Evolutionary conservation across 179 eudicot genomes (phyloP), one percentile per base, ranked within the genome.

Genomic region (Spergularia azorica): DNA sequence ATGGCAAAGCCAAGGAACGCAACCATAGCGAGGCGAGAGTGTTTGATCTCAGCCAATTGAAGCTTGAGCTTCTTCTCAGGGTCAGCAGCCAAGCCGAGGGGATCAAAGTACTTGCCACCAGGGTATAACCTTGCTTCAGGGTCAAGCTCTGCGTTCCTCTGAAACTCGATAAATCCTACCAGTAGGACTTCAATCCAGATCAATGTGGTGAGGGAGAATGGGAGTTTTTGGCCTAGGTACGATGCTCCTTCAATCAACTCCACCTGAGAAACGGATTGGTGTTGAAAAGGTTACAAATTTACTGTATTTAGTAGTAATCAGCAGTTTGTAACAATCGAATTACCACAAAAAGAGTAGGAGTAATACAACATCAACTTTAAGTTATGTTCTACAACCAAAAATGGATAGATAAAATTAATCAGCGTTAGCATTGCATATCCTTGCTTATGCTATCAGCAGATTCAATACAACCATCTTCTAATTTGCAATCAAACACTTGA

Each of bases 11-110:
- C 98, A 9, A 95, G 87, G 89, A 91, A 93, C 2, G 86, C 99
- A 9, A 93, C 84, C 99, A 95, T 95, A 80, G 99, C 99, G 16
- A 93, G 89, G n/a, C 95, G 92, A 26, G 97, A 94, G 70, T 91
- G 97, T 87, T 95, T 95, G 86, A 95, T 89, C 84, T 95, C 99
- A 0, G 98, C 98, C 36, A 95, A 79, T 73, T 93, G 97, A 18
- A 91, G 97, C 5, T 59, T 56, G 20, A 82, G 90, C 85, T 87
- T 95, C 85, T 95, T 95, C 76, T 95, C 99, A 0, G 98, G 99
- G 79, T 95, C 98, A 0, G 90, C 60, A 0, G 98, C 99, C 62
- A 95, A 63, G 63, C 97, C 97, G 0, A 95, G 87, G 3, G 99
- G 98, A 85, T 95, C 99, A 10, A 93, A 93, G 88, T 43, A 92